A percentile compares a stretch with the other conserved stretches of the same genome.
These are phyloP conservation scores for Starmerella sirachaensis DNA, from an alignment of 805 yeast genomes.

Conservation along the genomic window DNA sequence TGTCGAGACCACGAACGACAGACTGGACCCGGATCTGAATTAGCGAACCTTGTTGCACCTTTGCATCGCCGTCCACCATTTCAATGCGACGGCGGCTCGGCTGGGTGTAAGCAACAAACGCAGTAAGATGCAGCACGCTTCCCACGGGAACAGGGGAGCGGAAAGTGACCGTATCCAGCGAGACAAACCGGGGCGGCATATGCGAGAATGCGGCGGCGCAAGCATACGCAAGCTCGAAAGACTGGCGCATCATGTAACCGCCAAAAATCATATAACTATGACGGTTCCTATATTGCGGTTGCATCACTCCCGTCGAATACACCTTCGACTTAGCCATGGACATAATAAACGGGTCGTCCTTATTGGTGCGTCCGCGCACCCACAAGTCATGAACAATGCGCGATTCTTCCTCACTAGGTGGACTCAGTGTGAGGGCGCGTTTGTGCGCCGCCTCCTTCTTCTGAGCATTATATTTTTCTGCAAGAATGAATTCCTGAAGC, in stretches of 20 bases:
- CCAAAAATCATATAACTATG: slow-evolving; percentile 93
- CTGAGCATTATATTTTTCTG: slow-evolving; percentile 79
- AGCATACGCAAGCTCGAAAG: slow-evolving; percentile 88
- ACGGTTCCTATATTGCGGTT: slow-evolving; percentile 91
- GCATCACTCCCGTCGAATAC: slow-evolving; percentile 77
- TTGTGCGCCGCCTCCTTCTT: slow-evolving; percentile 67
- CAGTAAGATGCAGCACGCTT: slow-evolving; percentile 68
- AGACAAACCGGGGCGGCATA: slow-evolving; percentile 76
- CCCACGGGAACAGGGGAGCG: slow-evolving; percentile 95
- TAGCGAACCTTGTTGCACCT: slow-evolving; percentile 46
- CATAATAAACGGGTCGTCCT: slow-evolving; percentile 31
- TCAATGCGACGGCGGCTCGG: slow-evolving; percentile 35
- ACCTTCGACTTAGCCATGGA: slow-evolving; percentile 64
- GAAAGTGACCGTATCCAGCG: slow-evolving; percentile 83
- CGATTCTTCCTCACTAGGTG: slow-evolving; percentile 62
- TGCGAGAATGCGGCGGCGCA: slow-evolving; percentile 80
- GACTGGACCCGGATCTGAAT: slow-evolving; percentile 86
- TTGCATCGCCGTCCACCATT: slow-evolving; percentile 27
- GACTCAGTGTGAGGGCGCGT: slow-evolving; percentile 52
- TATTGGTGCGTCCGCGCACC: slow-evolving; percentile 22
- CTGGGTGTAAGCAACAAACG: slow-evolving; percentile 77
- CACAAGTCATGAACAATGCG: slow-evolving; percentile 67
- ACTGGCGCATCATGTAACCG: slow-evolving; percentile 82
- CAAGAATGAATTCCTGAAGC: slow-evolving; percentile 74
- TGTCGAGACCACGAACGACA: slow-evolving; percentile 55